Percentiles rank a stretch among this genome's conserved stretches.
phyloP scores from a whole-genome alignment of 2,329 filamentous ascomycete species.

The Calonectria hawksworthii region DNA sequence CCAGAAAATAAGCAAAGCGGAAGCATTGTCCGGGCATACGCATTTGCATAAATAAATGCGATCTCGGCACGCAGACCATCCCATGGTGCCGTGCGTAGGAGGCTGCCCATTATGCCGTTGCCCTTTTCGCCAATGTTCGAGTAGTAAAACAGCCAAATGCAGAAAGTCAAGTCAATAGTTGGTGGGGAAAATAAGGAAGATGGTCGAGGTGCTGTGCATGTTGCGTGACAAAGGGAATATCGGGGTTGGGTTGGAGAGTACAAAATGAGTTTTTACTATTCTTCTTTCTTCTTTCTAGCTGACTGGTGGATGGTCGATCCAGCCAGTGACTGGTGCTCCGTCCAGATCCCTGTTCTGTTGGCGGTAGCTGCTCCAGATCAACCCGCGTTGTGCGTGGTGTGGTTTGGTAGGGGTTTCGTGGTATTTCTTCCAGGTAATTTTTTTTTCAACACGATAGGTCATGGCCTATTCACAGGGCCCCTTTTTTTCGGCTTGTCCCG shows the following conservation, averaged over 20 bases:
- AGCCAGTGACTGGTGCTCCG: conserved; percentile 19
- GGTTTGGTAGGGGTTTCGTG: conserved; percentile 33
- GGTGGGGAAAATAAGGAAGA: conserved; percentile 34
- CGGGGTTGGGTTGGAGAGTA: conserved; percentile 27
- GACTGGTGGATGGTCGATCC: conserved; percentile 26
- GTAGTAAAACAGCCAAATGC: conserved; percentile 38
- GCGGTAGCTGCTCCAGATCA: conserved; percentile 30
- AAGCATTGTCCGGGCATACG: background rate
- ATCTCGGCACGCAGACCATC: conserved; percentile 16
- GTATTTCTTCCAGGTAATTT: conserved; percentile 37
- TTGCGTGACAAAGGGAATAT: conserved; percentile 44
- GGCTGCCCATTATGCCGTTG: conserved; percentile 16
- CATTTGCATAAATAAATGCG: background rate
- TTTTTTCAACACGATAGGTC: conserved; percentile 40
- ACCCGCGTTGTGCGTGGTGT: conserved; percentile 21
- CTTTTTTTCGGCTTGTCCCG: conserved; percentile 21
- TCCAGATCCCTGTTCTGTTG: conserved; percentile 24
- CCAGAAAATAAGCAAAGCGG: conserved; percentile 10
- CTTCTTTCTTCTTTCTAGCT: conserved; percentile 37
- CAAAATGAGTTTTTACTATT: conserved; percentile 41
- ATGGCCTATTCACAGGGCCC: conserved; percentile 32
- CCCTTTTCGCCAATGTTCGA: conserved; percentile 39
- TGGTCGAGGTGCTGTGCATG: conserved; percentile 37
- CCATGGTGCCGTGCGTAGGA: conserved; percentile 8
- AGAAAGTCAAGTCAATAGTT: conserved; percentile 33